These are phyloP conservation scores for Colletotrichum gloeosporioides DNA, from an alignment of 2,329 filamentous ascomycete genomes.

Conservation along the genomic window DNA sequence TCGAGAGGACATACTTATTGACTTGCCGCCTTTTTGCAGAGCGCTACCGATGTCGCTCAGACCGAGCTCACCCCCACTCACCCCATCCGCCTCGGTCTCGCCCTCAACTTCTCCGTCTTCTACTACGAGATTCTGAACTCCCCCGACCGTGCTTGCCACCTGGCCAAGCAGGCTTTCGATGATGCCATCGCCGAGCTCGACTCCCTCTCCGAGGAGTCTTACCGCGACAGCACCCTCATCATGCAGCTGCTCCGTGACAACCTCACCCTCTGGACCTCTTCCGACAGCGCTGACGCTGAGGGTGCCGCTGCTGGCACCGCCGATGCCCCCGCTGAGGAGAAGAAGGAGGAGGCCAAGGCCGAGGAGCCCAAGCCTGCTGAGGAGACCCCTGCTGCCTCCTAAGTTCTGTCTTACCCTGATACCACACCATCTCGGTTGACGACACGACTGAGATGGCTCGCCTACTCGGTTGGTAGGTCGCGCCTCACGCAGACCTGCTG, in stretches of 20 bases:
- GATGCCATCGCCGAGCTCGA: slow-evolving; percentile 99
- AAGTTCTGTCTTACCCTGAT: slow-evolving; percentile 46
- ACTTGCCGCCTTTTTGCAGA: slow-evolving; percentile 55
- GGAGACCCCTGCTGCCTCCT: slow-evolving; percentile 56
- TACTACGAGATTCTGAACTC: slow-evolving; percentile 99
- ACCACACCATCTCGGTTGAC: slow-evolving; percentile 41
- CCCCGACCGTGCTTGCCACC: slow-evolving; percentile 94
- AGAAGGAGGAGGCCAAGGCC: slow-evolving; percentile 59
- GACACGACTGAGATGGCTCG: slow-evolving; percentile 37
- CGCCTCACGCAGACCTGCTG: slow-evolving; percentile 1
- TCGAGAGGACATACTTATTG: background rate
- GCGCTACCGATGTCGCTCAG: slow-evolving; percentile 97
- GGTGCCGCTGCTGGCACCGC: slow-evolving; percentile 62
- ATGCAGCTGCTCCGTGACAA: slow-evolving; percentile 99
- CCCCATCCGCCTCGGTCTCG: slow-evolving; percentile 96
- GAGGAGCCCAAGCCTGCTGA: slow-evolving; percentile 40
- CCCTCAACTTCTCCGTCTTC: slow-evolving; percentile 99
- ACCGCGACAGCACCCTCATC: slow-evolving; percentile 98
- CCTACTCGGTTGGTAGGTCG: slow-evolving; percentile 1
- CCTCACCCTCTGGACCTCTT: slow-evolving; percentile 97
- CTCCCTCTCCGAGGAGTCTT: slow-evolving; percentile 95
- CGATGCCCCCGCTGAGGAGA: slow-evolving; percentile 65
- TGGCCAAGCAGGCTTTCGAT: slow-evolving; percentile 99
- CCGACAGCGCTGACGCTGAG: slow-evolving; percentile 83
- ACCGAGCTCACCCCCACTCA: slow-evolving; percentile 97